Conservation (phyloP, 2,329 filamentous ascomycete species). For the Mycogone perniciosa region DNA sequence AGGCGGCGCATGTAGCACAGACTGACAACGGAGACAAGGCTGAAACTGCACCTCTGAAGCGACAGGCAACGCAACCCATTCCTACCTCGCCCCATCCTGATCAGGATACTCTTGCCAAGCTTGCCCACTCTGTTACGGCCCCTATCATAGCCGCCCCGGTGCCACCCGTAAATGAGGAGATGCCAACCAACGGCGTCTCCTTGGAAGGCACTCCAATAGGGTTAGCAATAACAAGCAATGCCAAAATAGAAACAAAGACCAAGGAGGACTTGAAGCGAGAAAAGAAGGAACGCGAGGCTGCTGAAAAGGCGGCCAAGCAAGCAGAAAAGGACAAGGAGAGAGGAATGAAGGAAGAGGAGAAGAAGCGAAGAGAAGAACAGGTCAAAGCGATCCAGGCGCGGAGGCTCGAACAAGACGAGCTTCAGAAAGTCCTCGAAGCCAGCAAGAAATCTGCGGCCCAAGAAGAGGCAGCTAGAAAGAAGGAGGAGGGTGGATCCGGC, state of each 20-base stretch:
- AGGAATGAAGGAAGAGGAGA: conserved; percentile 33
- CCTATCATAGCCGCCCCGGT: conserved; percentile 30
- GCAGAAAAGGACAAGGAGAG: conserved; percentile 44
- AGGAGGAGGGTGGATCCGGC: conserved; percentile 34
- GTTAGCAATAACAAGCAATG: conserved; percentile 18
- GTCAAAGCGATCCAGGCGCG: conserved; percentile 45
- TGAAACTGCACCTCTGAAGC: conserved; percentile 40
- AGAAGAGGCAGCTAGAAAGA: conserved; percentile 37
- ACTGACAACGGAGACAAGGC: conserved; percentile 38
- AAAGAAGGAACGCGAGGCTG: conserved; percentile 59
- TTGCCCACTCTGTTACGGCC: conserved; percentile 63
- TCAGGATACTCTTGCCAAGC: conserved; percentile 46
- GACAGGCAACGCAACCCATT: conserved; percentile 45
- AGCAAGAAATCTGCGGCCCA: conserved; percentile 58
- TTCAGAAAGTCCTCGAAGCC: conserved; percentile 57
- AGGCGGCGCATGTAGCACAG: conserved; percentile 50
- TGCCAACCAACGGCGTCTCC: not conserved
- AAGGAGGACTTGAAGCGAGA: conserved; percentile 60
- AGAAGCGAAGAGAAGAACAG: conserved; percentile 45
- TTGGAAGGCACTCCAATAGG: not conserved
- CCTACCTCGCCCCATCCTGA: conserved; percentile 41
- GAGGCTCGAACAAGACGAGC: conserved; percentile 54
- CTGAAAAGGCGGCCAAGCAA: conserved; percentile 51
- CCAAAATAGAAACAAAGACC: conserved; percentile 30
- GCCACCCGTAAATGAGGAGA: not conserved